phyloP scores from a whole-genome alignment of 345 rosid genomes.

The Dimocarpus longan region DNA sequence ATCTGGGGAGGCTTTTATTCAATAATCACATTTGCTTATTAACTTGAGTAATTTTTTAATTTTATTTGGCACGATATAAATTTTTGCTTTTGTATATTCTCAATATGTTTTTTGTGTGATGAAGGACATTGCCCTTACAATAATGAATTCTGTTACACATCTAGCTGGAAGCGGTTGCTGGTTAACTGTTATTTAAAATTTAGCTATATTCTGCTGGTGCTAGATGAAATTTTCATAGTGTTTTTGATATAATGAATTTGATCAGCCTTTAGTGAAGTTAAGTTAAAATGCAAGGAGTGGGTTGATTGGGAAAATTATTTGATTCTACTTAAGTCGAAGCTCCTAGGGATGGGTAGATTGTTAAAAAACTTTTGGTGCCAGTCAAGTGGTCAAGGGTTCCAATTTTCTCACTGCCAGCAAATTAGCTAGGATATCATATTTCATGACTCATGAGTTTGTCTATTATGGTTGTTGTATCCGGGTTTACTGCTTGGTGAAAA shows the following conservation, averaged over 20 bases:
- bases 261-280: not conserved
- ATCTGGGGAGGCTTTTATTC: not conserved
- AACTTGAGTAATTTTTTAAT: not conserved
- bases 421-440: no score
- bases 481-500: not conserved
- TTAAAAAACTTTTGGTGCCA: not conserved
- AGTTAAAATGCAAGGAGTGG: not conserved
- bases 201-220: not conserved
- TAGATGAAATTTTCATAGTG: not conserved
- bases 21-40: not conserved
- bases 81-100: not conserved
- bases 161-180: not conserved
- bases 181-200: not conserved
- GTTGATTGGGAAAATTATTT: no score
- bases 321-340: no score
- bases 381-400: not conserved
- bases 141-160: not conserved
- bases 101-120: not conserved
- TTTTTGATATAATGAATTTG: not conserved
- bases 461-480: not conserved
- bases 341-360: not conserved
- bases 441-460: not conserved
- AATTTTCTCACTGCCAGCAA: not conserved
- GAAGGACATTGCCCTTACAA: not conserved
- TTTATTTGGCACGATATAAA: not conserved